Base-by-base conservation (phyloP, 495 filamentous ascomycete genomes). In the Annulohypoxylon maeteangense region DNA sequence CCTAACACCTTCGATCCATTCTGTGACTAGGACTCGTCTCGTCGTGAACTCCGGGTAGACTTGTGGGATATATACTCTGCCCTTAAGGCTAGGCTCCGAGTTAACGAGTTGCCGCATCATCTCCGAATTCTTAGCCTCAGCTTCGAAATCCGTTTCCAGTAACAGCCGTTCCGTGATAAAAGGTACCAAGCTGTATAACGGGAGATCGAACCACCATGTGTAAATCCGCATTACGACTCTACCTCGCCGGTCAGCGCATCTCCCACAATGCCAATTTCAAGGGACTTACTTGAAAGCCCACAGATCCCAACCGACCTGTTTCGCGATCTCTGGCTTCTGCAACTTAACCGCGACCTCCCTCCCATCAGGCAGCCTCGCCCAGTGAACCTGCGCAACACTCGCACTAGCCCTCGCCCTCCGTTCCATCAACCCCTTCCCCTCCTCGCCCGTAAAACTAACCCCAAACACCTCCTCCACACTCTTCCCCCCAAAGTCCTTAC, bases 351-450 rank as follows among this genome's bases (percentile, higher is more conserved):
- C 95, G 18, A 98, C 91, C 84, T 97, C 93, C 42, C 91, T 85
- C 0, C 95, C 95, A 81, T 97, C 93, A 7, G 84, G 76, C 60
- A 99, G 72, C 56, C 92, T 81, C 27, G 95, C 95, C 92, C 94
- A 97, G 76, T 99, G 95, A 0, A 99, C 95, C 81, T 99, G 95
- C 11, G 95, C 95, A 0, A 99, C 94, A 74, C 91, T 94, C 6
- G 95, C 95, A 64, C 91, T 94, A 0, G 95, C 95, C 62, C 93
- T 84, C 1, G 95, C 95, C 60, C 83, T 90, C 29, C 90, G 86
- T 82, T 98, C 95, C 92, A 98, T 96, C 23, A 95, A 80, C 0
- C 94, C 94, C n/a, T 83, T 82, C 11, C 77, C 81, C 64, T 84
- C 78, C 32, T 90, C 87, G 4, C 90, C 88, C 0, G 78, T 81